These are phyloP conservation scores for Russula sp. DNA, from an alignment of 768 basidiomycete species.

Conservation along the genomic window DNA sequence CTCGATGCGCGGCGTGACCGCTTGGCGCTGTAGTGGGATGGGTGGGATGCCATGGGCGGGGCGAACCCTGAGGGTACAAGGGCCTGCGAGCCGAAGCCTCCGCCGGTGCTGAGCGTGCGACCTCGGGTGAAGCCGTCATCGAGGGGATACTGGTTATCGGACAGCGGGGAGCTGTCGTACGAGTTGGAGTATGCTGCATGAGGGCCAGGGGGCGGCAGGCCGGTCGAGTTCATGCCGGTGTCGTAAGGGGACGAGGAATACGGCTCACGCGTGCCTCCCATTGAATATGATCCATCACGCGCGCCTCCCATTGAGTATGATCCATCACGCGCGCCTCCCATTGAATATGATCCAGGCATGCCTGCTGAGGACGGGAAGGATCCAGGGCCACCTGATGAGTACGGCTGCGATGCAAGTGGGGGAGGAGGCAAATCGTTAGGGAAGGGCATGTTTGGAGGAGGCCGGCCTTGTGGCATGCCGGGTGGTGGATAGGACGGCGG, in stretches of 20 bases:
- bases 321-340: slow-evolving; percentile 24
- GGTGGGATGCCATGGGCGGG: slow-evolving; percentile 25
- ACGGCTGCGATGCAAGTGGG: slow-evolving; percentile 9
- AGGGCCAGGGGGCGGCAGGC: neutral
- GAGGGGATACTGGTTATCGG: slow-evolving; percentile 21
- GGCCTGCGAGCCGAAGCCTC: slow-evolving; percentile 23
- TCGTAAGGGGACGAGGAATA: slow-evolving; percentile 5
- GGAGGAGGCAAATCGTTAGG: slow-evolving; percentile 10
- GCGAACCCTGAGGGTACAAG: slow-evolving; percentile 18
- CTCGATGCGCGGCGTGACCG: slow-evolving; percentile 28
- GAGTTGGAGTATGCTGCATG: slow-evolving; percentile 19
- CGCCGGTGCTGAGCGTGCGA: slow-evolving; percentile 26
- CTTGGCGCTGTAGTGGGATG: slow-evolving; percentile 19
- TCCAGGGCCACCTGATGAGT: neutral
- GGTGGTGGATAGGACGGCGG: slow-evolving; percentile 13
- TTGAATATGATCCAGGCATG: slow-evolving; percentile 18
- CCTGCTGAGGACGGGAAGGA: slow-evolving; percentile 11
- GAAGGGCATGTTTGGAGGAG: neutral
- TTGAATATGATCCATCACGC: slow-evolving; percentile 21
- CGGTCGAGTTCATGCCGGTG: slow-evolving; percentile 16
- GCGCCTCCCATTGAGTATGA: slow-evolving; percentile 14
- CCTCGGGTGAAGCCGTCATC: slow-evolving; percentile 21
- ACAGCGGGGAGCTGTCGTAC: slow-evolving; percentile 28
- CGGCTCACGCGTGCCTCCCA: slow-evolving; percentile 25
- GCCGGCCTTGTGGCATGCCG: neutral